These are phyloP conservation scores for Diaporthe sp. DNA, from an alignment of 2,329 filamentous ascomycete genomes.

Conservation along the genomic window DNA sequence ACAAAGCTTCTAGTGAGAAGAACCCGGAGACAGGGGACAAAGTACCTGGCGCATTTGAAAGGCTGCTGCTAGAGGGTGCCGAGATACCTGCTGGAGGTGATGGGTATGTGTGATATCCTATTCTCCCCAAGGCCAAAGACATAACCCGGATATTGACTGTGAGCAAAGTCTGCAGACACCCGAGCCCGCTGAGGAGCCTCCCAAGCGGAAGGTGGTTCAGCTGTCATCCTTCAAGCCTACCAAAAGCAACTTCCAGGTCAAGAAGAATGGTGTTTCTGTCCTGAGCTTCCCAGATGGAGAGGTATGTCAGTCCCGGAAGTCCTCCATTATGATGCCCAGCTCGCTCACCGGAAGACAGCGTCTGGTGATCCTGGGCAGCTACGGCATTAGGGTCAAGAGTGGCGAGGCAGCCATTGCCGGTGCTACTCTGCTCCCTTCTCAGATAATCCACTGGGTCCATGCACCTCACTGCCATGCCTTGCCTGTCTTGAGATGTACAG, in stretches of 20 bases:
- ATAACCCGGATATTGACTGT: slow-evolving; percentile 7
- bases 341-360: slow-evolving; percentile 57
- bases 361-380: slow-evolving; percentile 75
- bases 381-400: slow-evolving; percentile 70
- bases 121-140: too few relatives aligned
- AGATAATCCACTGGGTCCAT: slow-evolving; percentile 67
- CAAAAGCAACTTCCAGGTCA: slow-evolving; percentile 57
- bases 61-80: slow-evolving; percentile 34
- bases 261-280: slow-evolving; percentile 54
- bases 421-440: slow-evolving; percentile 66
- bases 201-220: slow-evolving; percentile 44
- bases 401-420: slow-evolving; percentile 77
- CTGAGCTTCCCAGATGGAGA: slow-evolving; percentile 63
- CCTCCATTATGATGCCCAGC: background rate
- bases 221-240: slow-evolving; percentile 61
- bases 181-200: slow-evolving; percentile 42
- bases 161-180: slow-evolving; percentile 37
- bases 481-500: slow-evolving; percentile 71
- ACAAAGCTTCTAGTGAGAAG: background rate
- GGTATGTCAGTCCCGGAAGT: slow-evolving; percentile 49
- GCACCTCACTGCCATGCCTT: slow-evolving; percentile 78
- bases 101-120: slow-evolving; percentile 9
- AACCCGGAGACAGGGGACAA: background rate
- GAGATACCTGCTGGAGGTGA: slow-evolving; percentile 32
- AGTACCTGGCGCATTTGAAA: slow-evolving; percentile 12